Conservation (phyloP, 805 yeast species). For the Metschnikowia peoriensis region DNA sequence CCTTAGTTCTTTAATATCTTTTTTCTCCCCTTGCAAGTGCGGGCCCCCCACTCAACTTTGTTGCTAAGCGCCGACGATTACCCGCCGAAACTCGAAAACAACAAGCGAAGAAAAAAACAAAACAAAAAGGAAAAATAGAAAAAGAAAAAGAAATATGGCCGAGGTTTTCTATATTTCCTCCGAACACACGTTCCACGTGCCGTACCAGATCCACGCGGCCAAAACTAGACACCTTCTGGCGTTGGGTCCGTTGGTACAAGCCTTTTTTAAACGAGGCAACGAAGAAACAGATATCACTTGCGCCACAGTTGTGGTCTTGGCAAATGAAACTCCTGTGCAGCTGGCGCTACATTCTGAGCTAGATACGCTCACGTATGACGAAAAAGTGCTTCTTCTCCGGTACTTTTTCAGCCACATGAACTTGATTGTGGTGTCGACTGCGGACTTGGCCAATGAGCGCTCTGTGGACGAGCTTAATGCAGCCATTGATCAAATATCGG, state of each 20-base stretch:
- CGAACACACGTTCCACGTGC: constrained; percentile 11
- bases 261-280: constrained; percentile 31
- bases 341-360: constrained; percentile 14
- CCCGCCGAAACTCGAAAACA: not conserved
- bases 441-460: constrained; percentile 8
- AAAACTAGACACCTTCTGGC: constrained; percentile 20
- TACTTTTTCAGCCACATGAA: constrained; percentile 40
- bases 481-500: constrained; percentile 23
- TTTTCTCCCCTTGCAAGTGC: not conserved
- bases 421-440: constrained; percentile 24
- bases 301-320: constrained; percentile 30
- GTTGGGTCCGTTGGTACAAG: constrained; percentile 14
- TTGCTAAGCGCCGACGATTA: not conserved
- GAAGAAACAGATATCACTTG: constrained; percentile 33
- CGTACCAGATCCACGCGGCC: constrained; percentile 13
- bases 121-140: not conserved
- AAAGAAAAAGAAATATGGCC: constrained; percentile 15
- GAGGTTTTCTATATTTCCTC: constrained; percentile 18
- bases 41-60: not conserved
- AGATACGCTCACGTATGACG: constrained; percentile 26
- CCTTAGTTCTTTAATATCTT: too few species aligned
- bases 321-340: constrained; percentile 4
- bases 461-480: constrained; percentile 18
- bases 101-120: too few species aligned
- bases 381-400: constrained; percentile 30